Percentiles rank a stretch among this genome's conserved stretches.
Evolutionary conservation across 1,284 basidiomycete species (phyloP).

Genomic region (Cerioporus squamosus): DNA sequence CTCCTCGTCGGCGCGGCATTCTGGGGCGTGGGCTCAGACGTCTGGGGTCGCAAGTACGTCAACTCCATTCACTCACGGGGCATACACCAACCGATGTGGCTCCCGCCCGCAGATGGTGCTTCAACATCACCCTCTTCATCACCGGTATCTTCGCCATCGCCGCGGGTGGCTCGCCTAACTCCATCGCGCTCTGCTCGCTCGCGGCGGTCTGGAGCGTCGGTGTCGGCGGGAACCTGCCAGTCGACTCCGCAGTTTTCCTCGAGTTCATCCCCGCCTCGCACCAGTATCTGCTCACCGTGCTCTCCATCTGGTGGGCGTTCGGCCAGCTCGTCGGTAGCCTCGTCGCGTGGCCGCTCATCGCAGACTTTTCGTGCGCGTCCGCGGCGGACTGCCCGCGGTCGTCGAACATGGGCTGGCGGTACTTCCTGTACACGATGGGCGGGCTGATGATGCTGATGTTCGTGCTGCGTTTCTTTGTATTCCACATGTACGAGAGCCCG

Average conservation of each 20-base stretch:
- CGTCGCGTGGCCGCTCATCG: slow-evolving; percentile 70
- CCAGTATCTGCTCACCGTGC: slow-evolving; percentile 65
- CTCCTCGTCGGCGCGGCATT: slow-evolving; percentile 69
- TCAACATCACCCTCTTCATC: slow-evolving; percentile 77
- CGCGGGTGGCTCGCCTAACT: slow-evolving; percentile 62
- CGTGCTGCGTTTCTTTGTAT: slow-evolving; percentile 71
- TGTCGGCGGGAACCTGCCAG: slow-evolving; percentile 76
- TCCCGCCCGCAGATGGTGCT: slow-evolving; percentile 55
- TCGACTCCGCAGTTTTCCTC: slow-evolving; percentile 81
- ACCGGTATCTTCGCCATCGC: slow-evolving; percentile 69
- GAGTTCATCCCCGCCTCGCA: slow-evolving; percentile 65
- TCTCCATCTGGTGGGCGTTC: slow-evolving; percentile 71
- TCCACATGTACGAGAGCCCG: slow-evolving; percentile 77
- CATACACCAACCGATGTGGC: background rate
- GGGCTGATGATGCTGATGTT: slow-evolving; percentile 68
- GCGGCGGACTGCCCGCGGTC: slow-evolving; percentile 45
- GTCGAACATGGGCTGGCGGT: slow-evolving; percentile 76
- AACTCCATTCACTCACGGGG: background rate
- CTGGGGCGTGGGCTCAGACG: slow-evolving; percentile 62
- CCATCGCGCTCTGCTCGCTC: slow-evolving; percentile 54
- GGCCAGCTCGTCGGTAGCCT: slow-evolving; percentile 63
- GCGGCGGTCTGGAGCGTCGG: slow-evolving; percentile 63
- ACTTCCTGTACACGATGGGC: slow-evolving; percentile 66
- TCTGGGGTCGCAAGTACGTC: slow-evolving; percentile 60
- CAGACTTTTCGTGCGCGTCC: slow-evolving; percentile 60